A percentile compares a stretch with the other conserved stretches of the same genome.
Evolutionary conservation across 2,329 filamentous ascomycete species (phyloP).

Genomic region (Talaromyces sp.): DNA sequence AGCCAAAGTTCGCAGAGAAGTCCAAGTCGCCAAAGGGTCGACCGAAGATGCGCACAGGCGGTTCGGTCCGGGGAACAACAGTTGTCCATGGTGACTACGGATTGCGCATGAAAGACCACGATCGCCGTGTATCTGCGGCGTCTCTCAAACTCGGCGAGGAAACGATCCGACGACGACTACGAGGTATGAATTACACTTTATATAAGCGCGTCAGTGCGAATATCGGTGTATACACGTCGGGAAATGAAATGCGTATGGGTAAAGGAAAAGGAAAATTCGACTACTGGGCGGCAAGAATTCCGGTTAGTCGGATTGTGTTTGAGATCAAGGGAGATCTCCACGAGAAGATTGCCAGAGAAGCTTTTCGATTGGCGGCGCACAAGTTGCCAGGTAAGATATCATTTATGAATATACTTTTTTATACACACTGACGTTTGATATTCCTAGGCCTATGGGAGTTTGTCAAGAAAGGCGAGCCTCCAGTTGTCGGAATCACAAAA

Average conservation of each 20-base stretch:
- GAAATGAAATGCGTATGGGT: slow-evolving; percentile 97
- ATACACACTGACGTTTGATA: not conserved
- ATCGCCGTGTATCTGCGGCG: slow-evolving; percentile 79
- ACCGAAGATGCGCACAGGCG: slow-evolving; percentile 81
- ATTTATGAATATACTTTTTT: not conserved
- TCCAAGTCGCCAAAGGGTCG: slow-evolving; percentile 87
- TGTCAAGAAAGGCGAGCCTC: slow-evolving; percentile 82
- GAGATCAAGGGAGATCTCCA: slow-evolving; percentile 88
- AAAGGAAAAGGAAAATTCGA: slow-evolving; percentile 98
- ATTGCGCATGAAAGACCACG: slow-evolving; percentile 85
- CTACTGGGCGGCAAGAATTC: slow-evolving; percentile 86
- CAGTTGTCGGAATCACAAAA: slow-evolving; percentile 90
- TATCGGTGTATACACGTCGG: slow-evolving; percentile 89
- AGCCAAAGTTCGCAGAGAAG: slow-evolving; percentile 70
- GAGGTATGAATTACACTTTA: slow-evolving; percentile 85
- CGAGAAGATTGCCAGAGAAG: slow-evolving; percentile 90
- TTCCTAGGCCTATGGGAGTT: slow-evolving; percentile 66
- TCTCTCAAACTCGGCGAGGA: slow-evolving; percentile 89
- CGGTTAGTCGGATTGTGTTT: slow-evolving; percentile 86
- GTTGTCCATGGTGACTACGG: slow-evolving; percentile 96
- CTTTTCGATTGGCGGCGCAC: slow-evolving; percentile 86
- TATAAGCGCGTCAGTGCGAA: slow-evolving; percentile 90
- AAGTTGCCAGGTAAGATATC: slow-evolving; percentile 75
- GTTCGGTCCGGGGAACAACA: slow-evolving; percentile 85
- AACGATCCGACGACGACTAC: slow-evolving; percentile 79